Percentiles rank a stretch among this genome's conserved stretches.
Conservation (phyloP, 2,329 filamentous ascomycete genomes). For the Monosporascus sp. region DNA sequence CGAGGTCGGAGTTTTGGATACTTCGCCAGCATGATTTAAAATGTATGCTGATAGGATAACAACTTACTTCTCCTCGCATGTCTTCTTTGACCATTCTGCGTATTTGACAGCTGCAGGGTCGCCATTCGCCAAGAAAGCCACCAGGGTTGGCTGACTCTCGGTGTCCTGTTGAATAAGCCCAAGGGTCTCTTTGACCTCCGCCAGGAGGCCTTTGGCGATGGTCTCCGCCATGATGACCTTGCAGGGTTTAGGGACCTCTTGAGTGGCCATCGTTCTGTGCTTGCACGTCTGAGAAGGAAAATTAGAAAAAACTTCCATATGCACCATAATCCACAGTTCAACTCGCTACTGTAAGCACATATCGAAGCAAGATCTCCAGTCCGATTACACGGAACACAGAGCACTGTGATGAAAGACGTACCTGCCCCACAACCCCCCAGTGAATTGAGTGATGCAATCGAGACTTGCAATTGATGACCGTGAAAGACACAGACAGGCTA, state of each 20-base stretch:
- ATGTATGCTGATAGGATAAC: background rate
- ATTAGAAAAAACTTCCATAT: background rate
- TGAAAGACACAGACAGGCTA: background rate
- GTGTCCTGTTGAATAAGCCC: constrained; percentile 59
- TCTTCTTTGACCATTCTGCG: constrained; percentile 96
- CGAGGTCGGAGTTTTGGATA: background rate
- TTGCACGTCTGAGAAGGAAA: constrained; percentile 5
- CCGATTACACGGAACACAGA: too few species aligned
- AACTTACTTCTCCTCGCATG: constrained; percentile 88
- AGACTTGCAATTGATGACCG: background rate
- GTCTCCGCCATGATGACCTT: constrained; percentile 88
- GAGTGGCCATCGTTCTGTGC: constrained; percentile 32
- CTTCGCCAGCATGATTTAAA: background rate
- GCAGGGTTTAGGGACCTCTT: constrained; percentile 61
- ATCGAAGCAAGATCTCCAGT: constrained; percentile 1
- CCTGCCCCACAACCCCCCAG: constrained; percentile 10
- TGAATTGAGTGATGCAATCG: background rate
- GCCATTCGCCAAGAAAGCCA: constrained; percentile 86
- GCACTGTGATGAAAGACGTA: background rate
- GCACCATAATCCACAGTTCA: background rate
- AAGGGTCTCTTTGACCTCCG: constrained; percentile 72
- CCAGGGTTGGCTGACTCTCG: constrained; percentile 63
- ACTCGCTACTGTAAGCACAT: constrained; percentile 7
- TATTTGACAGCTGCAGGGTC: constrained; percentile 91
- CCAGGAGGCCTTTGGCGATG: constrained; percentile 76